Evolutionary conservation across 2,329 filamentous ascomycete species (phyloP).

Genomic region (Daldinia eschscholtzii): DNA sequence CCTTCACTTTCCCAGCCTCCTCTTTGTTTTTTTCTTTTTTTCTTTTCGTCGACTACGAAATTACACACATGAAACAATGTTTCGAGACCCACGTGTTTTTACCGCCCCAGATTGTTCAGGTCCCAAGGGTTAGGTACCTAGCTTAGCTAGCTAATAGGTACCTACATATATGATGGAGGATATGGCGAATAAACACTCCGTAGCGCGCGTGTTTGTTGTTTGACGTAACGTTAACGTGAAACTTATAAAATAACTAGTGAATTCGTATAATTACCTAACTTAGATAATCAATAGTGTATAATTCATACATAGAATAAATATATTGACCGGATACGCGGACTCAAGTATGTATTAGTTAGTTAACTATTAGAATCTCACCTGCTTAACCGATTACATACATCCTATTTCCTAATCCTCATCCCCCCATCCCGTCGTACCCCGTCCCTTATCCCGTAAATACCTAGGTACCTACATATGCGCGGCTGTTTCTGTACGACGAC

Average conservation of each 20-base stretch:
- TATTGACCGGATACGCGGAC: too few relatives aligned
- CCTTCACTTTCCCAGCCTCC: background rate
- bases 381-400: too few relatives aligned
- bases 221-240: too few relatives aligned
- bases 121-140: background rate
- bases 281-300: background rate
- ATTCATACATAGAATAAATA: too few relatives aligned
- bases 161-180: too few relatives aligned
- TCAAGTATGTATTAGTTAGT: too few relatives aligned
- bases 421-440: too few relatives aligned
- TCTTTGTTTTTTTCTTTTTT: too few relatives aligned
- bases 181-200: background rate
- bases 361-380: too few relatives aligned
- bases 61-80: background rate
- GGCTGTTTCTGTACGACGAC: constrained; percentile 1
- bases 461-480: background rate
- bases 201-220: background rate
- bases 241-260: background rate
- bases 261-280: background rate
- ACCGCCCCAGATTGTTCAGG: background rate
- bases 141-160: too few relatives aligned
- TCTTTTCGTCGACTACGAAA: background rate
- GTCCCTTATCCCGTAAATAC: background rate
- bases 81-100: background rate
- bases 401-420: too few relatives aligned